A percentile compares a stretch with the other conserved stretches of the same genome.
These are phyloP conservation scores for Fusarium brevicatenulatum DNA, from an alignment of 2,329 filamentous ascomycete species.

Conservation along the genomic window DNA sequence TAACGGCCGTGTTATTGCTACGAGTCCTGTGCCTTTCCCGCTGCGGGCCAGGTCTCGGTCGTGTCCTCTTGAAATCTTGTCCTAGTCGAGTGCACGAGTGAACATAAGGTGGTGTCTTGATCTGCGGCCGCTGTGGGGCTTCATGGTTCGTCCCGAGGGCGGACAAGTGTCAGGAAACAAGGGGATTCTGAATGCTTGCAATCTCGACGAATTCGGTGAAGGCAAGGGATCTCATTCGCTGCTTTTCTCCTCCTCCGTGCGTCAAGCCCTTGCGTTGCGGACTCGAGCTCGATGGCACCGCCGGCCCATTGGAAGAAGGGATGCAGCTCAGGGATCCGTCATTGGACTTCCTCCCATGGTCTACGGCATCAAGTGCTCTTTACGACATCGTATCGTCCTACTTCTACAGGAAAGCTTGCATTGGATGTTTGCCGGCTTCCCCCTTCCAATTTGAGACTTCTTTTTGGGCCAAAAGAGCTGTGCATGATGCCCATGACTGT, in stretches of 20 bases:
- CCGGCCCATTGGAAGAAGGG: constrained; percentile 20
- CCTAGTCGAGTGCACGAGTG: constrained; percentile 35
- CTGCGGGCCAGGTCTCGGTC: constrained; percentile 45
- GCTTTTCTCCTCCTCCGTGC: constrained; percentile 34
- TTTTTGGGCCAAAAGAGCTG: constrained; percentile 1
- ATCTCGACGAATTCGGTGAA: constrained; percentile 50
- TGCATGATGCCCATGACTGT: constrained; percentile 1
- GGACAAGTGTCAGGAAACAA: constrained; percentile 52
- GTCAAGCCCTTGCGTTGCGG: constrained; percentile 25
- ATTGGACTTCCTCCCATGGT: constrained; percentile 12
- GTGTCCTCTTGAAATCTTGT: constrained; percentile 31
- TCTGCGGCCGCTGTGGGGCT: constrained; percentile 55
- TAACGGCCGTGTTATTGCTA: constrained; percentile 44
- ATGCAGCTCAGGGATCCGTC: constrained; percentile 26
- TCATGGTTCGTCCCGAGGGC: constrained; percentile 52
- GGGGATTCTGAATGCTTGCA: constrained; percentile 46
- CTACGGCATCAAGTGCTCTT: constrained; percentile 20
- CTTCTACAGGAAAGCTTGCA: constrained; percentile 12
- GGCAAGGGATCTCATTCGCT: constrained; percentile 49
- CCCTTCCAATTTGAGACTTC: not conserved
- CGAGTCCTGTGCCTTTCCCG: constrained; percentile 43
- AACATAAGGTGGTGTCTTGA: constrained; percentile 48
- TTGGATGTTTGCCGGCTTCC: constrained; percentile 11
- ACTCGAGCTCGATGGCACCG: constrained; percentile 25
- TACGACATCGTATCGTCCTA: constrained; percentile 19